Percentiles rank a stretch among this genome's conserved stretches.
Evolutionary conservation across 768 basidiomycete genomes (phyloP).

Genomic region (Amanita rubescens): DNA sequence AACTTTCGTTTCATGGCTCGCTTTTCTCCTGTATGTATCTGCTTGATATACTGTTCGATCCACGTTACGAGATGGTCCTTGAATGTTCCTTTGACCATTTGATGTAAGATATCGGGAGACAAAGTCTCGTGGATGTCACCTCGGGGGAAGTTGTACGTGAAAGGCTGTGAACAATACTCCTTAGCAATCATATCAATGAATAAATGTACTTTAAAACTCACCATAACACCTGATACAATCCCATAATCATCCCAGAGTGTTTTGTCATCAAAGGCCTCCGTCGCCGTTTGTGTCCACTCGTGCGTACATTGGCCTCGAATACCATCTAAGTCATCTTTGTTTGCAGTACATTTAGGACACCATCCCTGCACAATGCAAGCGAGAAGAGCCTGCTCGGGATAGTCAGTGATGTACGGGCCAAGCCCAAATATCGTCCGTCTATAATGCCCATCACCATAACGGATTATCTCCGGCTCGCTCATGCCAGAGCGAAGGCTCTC

Average conservation of each 20-base stretch:
- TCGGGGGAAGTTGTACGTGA: not conserved
- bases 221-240: conserved; percentile 12
- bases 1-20: too few relatives aligned
- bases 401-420: not conserved
- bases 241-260: too few relatives aligned
- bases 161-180: conserved; percentile 4
- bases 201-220: conserved; percentile 2
- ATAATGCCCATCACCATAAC: not conserved
- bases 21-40: too few relatives aligned
- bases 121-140: conserved; percentile 26
- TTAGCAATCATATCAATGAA: too few relatives aligned
- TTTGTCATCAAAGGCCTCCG: too few relatives aligned
- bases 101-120: conserved; percentile 26
- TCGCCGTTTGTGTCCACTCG: too few relatives aligned
- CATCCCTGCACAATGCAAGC: not conserved
- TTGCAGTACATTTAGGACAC: not conserved
- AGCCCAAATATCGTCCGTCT: not conserved
- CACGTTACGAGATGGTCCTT: conserved; percentile 31
- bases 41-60: conserved; percentile 18
- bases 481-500: not conserved
- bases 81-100: conserved; percentile 29
- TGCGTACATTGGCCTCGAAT: too few relatives aligned
- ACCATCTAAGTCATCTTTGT: not conserved
- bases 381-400: not conserved
- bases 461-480: not conserved